phyloP scores from a whole-genome alignment of 1,139 yeast genomes.

The Kodamaea suecica region DNA sequence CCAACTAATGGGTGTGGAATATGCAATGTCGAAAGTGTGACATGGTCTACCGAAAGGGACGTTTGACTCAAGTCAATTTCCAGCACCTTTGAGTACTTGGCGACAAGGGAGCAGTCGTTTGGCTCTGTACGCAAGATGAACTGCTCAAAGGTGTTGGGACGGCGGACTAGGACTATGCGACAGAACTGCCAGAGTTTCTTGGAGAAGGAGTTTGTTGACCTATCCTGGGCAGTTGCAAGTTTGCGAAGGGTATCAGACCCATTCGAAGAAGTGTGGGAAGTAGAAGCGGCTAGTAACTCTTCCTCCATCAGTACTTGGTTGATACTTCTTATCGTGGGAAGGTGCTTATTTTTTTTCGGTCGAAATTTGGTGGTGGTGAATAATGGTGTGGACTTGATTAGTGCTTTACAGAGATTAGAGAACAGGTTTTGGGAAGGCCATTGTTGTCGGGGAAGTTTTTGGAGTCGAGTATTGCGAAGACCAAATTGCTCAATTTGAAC shows the following conservation, averaged over 20 bases:
- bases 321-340: too few species aligned
- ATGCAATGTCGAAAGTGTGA: conserved; percentile 43
- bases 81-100: conserved; percentile 44
- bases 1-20: conserved; percentile 54
- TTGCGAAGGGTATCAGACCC: conserved; percentile 4
- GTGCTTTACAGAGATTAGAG: too few species aligned
- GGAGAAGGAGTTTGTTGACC: conserved; percentile 20
- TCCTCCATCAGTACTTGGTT: too few species aligned
- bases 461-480: too few species aligned
- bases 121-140: conserved; percentile 43
- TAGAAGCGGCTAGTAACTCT: too few species aligned
- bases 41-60: conserved; percentile 28
- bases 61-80: conserved; percentile 31
- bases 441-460: too few species aligned
- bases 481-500: too few species aligned
- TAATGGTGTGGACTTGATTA: too few species aligned
- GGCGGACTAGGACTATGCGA: conserved; percentile 23
- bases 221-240: conserved; percentile 7
- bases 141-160: conserved; percentile 37
- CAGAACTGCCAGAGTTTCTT: conserved; percentile 28
- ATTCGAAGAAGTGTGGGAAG: too few species aligned
- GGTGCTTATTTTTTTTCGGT: too few species aligned
- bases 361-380: too few species aligned
- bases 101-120: conserved; percentile 52
- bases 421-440: too few species aligned